A percentile compares a stretch with the other conserved stretches of the same genome.
These are phyloP conservation scores for Exophiala spinifera DNA, from an alignment of 2,329 filamentous ascomycete species.

Conservation along the genomic window DNA sequence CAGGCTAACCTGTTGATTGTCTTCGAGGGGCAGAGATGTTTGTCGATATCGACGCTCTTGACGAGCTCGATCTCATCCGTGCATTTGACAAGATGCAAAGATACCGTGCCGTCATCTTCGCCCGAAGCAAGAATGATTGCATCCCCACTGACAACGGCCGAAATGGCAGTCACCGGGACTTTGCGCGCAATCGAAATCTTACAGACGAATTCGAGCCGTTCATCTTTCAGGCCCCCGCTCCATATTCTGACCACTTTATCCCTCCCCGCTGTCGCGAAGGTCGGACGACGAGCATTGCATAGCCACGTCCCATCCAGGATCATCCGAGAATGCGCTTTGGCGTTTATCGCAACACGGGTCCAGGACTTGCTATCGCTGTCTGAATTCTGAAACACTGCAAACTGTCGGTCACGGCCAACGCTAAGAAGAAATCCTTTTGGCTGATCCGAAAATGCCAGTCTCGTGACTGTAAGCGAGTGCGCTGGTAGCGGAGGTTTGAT, in stretches of 20 bases:
- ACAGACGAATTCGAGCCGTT: constrained; percentile 47
- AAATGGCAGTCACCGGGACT: constrained; percentile 67
- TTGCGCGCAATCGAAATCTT: constrained; percentile 54
- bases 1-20: constrained; percentile 67
- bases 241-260: constrained; percentile 82
- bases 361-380: constrained; percentile 47
- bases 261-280: constrained; percentile 84
- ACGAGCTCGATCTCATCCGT: constrained; percentile 35
- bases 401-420: constrained; percentile 87
- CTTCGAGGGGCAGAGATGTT: constrained; percentile 56
- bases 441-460: constrained; percentile 68
- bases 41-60: constrained; percentile 21
- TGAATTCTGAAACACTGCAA: constrained; percentile 70
- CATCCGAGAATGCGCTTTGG: constrained; percentile 88
- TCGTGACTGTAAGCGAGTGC: constrained; percentile 81
- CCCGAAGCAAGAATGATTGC: constrained; percentile 44
- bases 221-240: constrained; percentile 37
- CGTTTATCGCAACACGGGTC: constrained; percentile 60
- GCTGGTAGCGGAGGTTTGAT: constrained; percentile 76
- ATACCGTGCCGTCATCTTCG: constrained; percentile 47
- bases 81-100: constrained; percentile 39
- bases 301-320: constrained; percentile 87
- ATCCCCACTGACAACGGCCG: constrained; percentile 51
- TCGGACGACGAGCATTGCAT: constrained; percentile 43
- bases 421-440: constrained; percentile 76